Evolutionary conservation across 2,329 filamentous ascomycete species (phyloP).

Genomic region (Neurospora sp.): DNA sequence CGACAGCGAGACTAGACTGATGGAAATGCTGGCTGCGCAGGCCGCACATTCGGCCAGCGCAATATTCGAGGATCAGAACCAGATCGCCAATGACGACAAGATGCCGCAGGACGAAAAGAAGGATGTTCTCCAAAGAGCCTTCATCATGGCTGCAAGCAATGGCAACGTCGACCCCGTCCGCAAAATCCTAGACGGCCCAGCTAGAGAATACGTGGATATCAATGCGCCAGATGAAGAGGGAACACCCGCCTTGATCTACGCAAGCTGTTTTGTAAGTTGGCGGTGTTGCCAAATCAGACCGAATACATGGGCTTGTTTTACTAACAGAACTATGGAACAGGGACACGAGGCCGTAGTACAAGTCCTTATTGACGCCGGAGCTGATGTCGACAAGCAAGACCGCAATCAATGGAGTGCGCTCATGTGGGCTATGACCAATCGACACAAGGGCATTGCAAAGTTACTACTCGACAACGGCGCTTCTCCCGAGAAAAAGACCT

Average conservation of each 20-base stretch:
- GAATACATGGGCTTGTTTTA: background rate
- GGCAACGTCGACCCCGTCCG: slow-evolving; percentile 77
- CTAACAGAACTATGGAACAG: slow-evolving; percentile 29
- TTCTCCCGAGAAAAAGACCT: slow-evolving; percentile 92
- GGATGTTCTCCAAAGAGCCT: slow-evolving; percentile 70
- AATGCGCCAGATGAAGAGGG: slow-evolving; percentile 89
- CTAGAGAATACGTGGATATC: slow-evolving; percentile 69
- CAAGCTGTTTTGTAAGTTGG: slow-evolving; percentile 80
- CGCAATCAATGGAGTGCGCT: slow-evolving; percentile 94
- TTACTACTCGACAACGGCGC: slow-evolving; percentile 84
- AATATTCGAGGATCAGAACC: slow-evolving; percentile 68
- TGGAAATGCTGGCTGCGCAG: slow-evolving; percentile 94
- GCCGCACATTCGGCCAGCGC: slow-evolving; percentile 72
- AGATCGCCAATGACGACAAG: slow-evolving; percentile 64
- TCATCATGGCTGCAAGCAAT: slow-evolving; percentile 95
- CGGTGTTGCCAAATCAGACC: slow-evolving; percentile 4
- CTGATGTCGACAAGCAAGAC: slow-evolving; percentile 85
- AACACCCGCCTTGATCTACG: slow-evolving; percentile 93
- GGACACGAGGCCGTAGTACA: slow-evolving; percentile 85
- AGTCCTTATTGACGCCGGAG: slow-evolving; percentile 74
- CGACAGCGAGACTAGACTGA: slow-evolving; percentile 78
- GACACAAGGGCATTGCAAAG: slow-evolving; percentile 93
- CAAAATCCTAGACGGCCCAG: slow-evolving; percentile 64
- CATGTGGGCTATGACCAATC: slow-evolving; percentile 99
- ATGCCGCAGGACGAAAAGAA: slow-evolving; percentile 69